phyloP scores from a whole-genome alignment of 2,329 filamentous ascomycete genomes.

The Nothomitra cinnamomea region DNA sequence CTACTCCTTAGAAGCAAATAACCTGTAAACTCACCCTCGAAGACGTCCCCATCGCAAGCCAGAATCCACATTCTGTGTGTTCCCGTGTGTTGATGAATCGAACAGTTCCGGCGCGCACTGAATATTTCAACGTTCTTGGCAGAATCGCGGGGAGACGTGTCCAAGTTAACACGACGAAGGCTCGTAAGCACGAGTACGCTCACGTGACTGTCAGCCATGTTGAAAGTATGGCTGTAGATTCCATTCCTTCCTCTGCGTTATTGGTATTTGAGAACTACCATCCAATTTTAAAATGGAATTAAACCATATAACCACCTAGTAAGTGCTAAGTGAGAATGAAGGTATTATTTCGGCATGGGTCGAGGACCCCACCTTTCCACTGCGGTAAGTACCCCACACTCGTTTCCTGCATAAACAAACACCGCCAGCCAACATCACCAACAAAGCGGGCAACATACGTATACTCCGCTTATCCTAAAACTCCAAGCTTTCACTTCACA shows the following conservation, averaged over 20 bases:
- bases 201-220: too few relatives aligned
- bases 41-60: conserved; percentile 36
- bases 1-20: not conserved
- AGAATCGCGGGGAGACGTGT: too few relatives aligned
- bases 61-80: conserved; percentile 31
- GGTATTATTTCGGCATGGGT: not conserved
- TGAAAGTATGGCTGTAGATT: too few relatives aligned
- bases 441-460: not conserved
- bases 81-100: not conserved
- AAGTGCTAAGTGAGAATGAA: too few relatives aligned
- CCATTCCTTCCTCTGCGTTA: too few relatives aligned
- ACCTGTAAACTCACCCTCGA: conserved; percentile 25
- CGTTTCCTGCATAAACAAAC: not conserved
- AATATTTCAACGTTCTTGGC: too few relatives aligned
- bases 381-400: not conserved
- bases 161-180: too few relatives aligned
- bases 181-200: too few relatives aligned
- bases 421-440: not conserved
- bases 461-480: not conserved
- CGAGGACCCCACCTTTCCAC: not conserved
- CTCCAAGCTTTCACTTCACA: not conserved
- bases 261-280: too few relatives aligned
- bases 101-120: not conserved
- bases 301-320: too few relatives aligned
- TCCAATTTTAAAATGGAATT: too few relatives aligned